Evolutionary conservation across 345 rosid species (phyloP).

Genomic region (Eucalyptus camaldulensis): DNA sequence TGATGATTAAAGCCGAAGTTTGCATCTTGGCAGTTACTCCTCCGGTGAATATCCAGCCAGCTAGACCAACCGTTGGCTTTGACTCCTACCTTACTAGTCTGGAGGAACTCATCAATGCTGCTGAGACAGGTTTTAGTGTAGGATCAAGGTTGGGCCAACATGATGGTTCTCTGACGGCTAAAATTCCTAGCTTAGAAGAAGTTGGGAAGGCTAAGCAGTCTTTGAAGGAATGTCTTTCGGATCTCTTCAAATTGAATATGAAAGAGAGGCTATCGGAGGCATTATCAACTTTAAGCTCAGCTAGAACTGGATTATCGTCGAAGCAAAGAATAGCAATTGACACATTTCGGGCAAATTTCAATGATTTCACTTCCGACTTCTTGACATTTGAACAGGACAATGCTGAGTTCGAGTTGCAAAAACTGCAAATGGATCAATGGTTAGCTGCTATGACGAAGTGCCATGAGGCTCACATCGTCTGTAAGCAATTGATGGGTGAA

Average conservation of each 20-base stretch:
- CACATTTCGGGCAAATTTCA: background rate
- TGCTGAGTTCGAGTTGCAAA: background rate
- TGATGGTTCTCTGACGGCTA: background rate
- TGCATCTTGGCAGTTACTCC: background rate
- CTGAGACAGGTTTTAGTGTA: background rate
- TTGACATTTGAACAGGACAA: background rate
- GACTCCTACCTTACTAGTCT: background rate
- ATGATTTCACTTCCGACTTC: background rate
- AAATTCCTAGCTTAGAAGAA: background rate
- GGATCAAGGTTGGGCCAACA: background rate
- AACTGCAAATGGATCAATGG: background rate
- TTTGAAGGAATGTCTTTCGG: conserved; percentile 1
- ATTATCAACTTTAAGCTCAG: background rate
- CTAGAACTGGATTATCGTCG: background rate
- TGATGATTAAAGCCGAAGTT: background rate
- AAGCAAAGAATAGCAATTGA: background rate
- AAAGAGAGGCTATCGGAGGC: background rate
- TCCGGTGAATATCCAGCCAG: background rate
- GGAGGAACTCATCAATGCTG: background rate
- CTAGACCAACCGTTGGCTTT: background rate
- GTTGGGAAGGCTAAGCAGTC: background rate
- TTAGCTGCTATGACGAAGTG: background rate
- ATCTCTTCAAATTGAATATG: conserved; percentile 4
- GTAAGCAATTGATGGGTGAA: background rate
- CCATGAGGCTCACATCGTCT: background rate